Evolutionary conservation across 225 moss, liverwort and hornwort species (phyloP), one percentile per base, ranked within the genome.

Genomic region (Takakia lepidozioides): DNA sequence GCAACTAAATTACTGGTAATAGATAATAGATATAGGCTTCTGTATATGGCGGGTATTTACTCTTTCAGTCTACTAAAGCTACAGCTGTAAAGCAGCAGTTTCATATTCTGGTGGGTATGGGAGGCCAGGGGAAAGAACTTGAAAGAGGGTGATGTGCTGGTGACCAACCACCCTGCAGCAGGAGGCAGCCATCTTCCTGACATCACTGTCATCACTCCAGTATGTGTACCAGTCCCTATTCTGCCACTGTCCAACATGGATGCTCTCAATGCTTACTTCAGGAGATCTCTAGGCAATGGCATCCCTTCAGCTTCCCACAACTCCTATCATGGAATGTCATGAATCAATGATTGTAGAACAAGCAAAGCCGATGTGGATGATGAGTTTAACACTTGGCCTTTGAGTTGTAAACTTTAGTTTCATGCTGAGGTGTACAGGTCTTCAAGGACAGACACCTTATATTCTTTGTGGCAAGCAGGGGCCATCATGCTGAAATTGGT

Each of bases 111-210:
- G n/a, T n/a, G n/a, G n/a, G n/a, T n/a, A n/a, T n/a, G n/a, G n/a
- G n/a, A n/a, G n/a, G 3, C 13, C 70, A 76, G 76, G 98, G 75
- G 73, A 48, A 49, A 73, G 15, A 66, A 90, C 64, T 44, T 98
- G 57, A 80, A 72, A 51, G 82, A 85, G 47, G 98, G 90, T 42
- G 98, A 98, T 58, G 98, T 91, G 26, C 63, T 98, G 40, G 91
- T 98, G 29, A 78, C 91, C 38, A 98, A 98, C 52, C 98, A 98
- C 66, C 98, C 98, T 43, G 87, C 85, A 27, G 75, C 90, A 25
- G 98, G 98, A 51, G 98, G 98, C 27, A 91, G 91, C 54, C 98
- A 98, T 57, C 81, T 98, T 55, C 98, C 98, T 46, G 98, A 98
- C 55, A 98, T 98, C 32, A 98, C 98, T 9, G 98, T 98, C 41